These are phyloP conservation scores for Ganoderma multipileum DNA, from an alignment of 1,284 basidiomycete genomes.

Conservation along the genomic window DNA sequence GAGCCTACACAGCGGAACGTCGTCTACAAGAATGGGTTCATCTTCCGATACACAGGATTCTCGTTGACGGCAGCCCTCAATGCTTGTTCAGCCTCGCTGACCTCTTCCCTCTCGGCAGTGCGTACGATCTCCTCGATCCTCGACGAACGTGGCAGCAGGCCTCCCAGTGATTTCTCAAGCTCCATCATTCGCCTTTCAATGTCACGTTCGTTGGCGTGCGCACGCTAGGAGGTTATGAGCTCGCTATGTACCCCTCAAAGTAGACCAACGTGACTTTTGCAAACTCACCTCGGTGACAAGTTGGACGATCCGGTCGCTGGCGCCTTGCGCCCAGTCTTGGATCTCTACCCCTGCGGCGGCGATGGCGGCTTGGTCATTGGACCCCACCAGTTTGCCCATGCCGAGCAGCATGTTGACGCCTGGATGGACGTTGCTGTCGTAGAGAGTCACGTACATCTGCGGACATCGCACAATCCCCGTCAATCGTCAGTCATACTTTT, in stretches of 20 bases:
- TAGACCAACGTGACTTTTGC: too few relatives aligned
- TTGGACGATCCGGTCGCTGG: constrained; percentile 18
- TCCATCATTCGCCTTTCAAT: constrained; percentile 14
- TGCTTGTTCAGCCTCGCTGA: constrained; percentile 1
- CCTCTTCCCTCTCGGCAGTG: constrained; percentile 10
- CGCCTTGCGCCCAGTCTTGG: constrained; percentile 19
- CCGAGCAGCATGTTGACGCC: constrained; percentile 26
- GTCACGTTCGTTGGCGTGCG: constrained; percentile 16
- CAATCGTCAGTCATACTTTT: too few relatives aligned
- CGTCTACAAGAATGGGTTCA: constrained; percentile 4
- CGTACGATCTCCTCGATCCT: constrained; percentile 14
- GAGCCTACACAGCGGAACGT: neutral
- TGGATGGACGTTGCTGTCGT: constrained; percentile 21
- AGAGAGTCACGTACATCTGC: constrained; percentile 24
- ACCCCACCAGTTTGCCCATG: constrained; percentile 21
- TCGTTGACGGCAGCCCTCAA: neutral
- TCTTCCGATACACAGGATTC: constrained; percentile 12
- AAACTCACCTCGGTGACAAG: constrained; percentile 16
- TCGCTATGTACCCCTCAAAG: neutral
- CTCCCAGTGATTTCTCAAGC: constrained; percentile 15
- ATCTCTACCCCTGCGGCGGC: constrained; percentile 11
- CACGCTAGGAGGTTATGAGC: constrained; percentile 10
- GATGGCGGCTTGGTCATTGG: constrained; percentile 12
- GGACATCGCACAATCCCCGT: neutral
- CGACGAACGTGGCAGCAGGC: constrained; percentile 13